A percentile compares a stretch with the other conserved stretches of the same genome.
These are phyloP conservation scores for Rachicladosporium sp. DNA, from an alignment of 2,329 filamentous ascomycete genomes.

Conservation along the genomic window DNA sequence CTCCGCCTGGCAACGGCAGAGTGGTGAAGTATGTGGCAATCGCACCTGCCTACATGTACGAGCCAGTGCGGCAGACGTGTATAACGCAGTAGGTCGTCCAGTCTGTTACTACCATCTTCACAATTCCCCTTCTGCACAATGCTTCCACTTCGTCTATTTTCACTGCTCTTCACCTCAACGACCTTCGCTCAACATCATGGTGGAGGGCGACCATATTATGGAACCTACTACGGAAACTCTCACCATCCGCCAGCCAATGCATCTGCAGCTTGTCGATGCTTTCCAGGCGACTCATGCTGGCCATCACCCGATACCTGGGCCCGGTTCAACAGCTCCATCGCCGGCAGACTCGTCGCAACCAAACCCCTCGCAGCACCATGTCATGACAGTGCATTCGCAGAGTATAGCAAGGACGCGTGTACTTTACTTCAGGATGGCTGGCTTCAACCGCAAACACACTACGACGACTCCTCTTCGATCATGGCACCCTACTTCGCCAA, in stretches of 20 bases:
- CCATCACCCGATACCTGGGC: conserved; percentile 37
- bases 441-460: conserved; percentile 7
- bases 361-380: conserved; percentile 42
- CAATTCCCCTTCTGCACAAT: neutral
- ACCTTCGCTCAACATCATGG: neutral
- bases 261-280: conserved; percentile 30
- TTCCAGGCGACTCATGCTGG: conserved; percentile 44
- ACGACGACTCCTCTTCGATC: conserved; percentile 25
- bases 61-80: too few relatives aligned
- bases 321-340: conserved; percentile 39
- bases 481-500: conserved; percentile 30
- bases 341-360: conserved; percentile 40
- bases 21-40: too few relatives aligned
- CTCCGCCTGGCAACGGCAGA: too few relatives aligned
- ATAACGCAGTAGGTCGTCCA: too few relatives aligned
- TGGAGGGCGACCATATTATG: neutral
- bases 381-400: conserved; percentile 27
- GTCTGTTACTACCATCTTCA: too few relatives aligned
- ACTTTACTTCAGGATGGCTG: neutral
- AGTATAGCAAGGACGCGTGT: conserved; percentile 1
- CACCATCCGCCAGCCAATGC: neutral
- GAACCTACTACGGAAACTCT: neutral
- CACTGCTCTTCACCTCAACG: neutral
- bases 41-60: too few relatives aligned
- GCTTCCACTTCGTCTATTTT: neutral